Evolutionary conservation across 2,329 filamentous ascomycete genomes (phyloP).

Genomic region (Nigrospora osmanthi): DNA sequence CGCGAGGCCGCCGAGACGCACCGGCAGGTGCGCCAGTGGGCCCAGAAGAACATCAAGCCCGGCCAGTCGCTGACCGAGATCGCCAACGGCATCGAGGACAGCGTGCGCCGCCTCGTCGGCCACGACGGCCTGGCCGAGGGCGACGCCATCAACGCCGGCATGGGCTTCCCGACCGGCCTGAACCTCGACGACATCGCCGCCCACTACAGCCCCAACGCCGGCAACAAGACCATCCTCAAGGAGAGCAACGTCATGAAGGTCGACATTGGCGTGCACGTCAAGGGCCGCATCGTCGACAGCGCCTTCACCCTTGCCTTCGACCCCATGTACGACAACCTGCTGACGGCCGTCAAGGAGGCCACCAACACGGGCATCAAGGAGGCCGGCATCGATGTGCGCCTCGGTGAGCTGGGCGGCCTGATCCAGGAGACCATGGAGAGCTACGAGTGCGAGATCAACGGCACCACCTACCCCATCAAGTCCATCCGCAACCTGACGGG

Average conservation of each 20-base stretch:
- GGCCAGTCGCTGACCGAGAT: constrained; percentile 76
- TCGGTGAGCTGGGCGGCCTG: constrained; percentile 74
- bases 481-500: constrained; percentile 81
- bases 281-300: constrained; percentile 72
- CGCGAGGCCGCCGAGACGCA: constrained; percentile 84
- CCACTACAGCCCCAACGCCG: constrained; percentile 81
- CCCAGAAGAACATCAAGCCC: constrained; percentile 71
- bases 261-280: constrained; percentile 75
- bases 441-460: constrained; percentile 79
- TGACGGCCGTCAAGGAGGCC: constrained; percentile 65
- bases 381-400: constrained; percentile 85
- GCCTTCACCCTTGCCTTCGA: constrained; percentile 76
- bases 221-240: constrained; percentile 69
- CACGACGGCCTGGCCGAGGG: constrained; percentile 72
- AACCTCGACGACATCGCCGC: constrained; percentile 81
- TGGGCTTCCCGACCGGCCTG: constrained; percentile 81
- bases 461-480: constrained; percentile 72
- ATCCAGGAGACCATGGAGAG: constrained; percentile 93
- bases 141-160: constrained; percentile 69
- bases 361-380: constrained; percentile 84
- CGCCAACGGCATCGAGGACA: constrained; percentile 76
- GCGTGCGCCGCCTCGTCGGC: constrained; percentile 68
- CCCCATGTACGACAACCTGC: constrained; percentile 64
- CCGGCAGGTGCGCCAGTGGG: constrained; percentile 78
- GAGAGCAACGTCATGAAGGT: constrained; percentile 74